phyloP scores from a whole-genome alignment of 805 yeast genomes.

The Spathaspora boniae region DNA sequence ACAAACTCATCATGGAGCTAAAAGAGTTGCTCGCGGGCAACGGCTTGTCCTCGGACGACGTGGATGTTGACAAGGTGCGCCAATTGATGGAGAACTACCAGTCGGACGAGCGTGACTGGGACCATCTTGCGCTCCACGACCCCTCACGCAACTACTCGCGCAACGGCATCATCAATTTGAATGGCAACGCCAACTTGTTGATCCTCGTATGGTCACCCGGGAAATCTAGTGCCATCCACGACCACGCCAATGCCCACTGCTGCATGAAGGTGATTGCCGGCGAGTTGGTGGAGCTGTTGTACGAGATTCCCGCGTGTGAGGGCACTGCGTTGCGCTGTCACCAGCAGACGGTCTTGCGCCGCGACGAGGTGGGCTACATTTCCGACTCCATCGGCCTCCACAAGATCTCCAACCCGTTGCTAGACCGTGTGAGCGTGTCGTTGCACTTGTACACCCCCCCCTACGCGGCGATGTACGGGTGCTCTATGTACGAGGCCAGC shows the following conservation, averaged over 20 bases:
- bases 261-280: slow-evolving; percentile 69
- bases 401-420: slow-evolving; percentile 49
- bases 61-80: slow-evolving; percentile 48
- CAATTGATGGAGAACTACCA: slow-evolving; percentile 45
- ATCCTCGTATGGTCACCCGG: slow-evolving; percentile 72
- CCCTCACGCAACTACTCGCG: slow-evolving; percentile 49
- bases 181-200: slow-evolving; percentile 65
- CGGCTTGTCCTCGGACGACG: slow-evolving; percentile 43
- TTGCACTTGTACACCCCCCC: slow-evolving; percentile 78
- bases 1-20: slow-evolving; percentile 25
- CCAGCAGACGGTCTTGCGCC: slow-evolving; percentile 23
- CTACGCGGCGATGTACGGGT: slow-evolving; percentile 60
- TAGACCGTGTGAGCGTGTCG: slow-evolving; percentile 49
- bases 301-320: slow-evolving; percentile 43
- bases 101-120: slow-evolving; percentile 55
- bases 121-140: slow-evolving; percentile 53
- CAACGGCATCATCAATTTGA: slow-evolving; percentile 73
- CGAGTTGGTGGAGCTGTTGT: slow-evolving; percentile 52
- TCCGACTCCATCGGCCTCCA: slow-evolving; percentile 66
- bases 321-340: slow-evolving; percentile 21
- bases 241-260: slow-evolving; percentile 76
- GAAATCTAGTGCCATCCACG: slow-evolving; percentile 61
- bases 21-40: slow-evolving; percentile 26
- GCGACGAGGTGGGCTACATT: slow-evolving; percentile 59
- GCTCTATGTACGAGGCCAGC: slow-evolving; percentile 46